phyloP scores from a whole-genome alignment of 106 monocot genomes.

The Xerophyta viscosa region DNA sequence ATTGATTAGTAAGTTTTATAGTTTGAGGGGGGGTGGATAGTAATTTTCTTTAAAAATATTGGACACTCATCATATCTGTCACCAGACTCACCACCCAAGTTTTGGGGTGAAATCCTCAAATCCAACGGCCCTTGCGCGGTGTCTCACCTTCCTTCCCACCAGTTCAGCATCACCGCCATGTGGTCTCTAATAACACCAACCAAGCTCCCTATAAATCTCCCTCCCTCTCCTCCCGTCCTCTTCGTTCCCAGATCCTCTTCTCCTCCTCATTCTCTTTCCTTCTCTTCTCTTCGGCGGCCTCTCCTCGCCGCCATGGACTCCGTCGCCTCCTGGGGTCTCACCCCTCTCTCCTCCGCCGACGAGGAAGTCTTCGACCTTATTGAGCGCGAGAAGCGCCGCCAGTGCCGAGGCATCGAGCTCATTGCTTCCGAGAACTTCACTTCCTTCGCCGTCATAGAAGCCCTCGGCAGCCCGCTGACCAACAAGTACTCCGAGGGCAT shows the following conservation, averaged over 20 bases:
- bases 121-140: too few species aligned
- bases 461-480: slow-evolving; percentile 71
- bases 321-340: slow-evolving; percentile 46
- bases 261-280: background rate
- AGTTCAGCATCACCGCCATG: background rate
- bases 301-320: slow-evolving; percentile 38
- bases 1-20: too few species aligned
- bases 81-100: too few species aligned
- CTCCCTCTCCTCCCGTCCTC: background rate
- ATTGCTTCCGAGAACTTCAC: slow-evolving; percentile 93
- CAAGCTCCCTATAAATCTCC: background rate
- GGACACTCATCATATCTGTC: too few species aligned
- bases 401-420: slow-evolving; percentile 77
- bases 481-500: slow-evolving; percentile 96
- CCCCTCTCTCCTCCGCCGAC: slow-evolving; percentile 32
- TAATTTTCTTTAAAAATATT: too few species aligned
- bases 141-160: background rate
- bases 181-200: background rate
- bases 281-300: too few species aligned
- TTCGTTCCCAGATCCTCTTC: background rate
- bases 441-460: slow-evolving; percentile 83
- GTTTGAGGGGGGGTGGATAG: too few species aligned
- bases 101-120: too few species aligned
- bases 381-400: slow-evolving; percentile 83
- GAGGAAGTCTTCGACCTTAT: slow-evolving; percentile 54